Base-by-base conservation (phyloP, 108 stramenopile genomes). In the Parietichytrium sp. region DNA sequence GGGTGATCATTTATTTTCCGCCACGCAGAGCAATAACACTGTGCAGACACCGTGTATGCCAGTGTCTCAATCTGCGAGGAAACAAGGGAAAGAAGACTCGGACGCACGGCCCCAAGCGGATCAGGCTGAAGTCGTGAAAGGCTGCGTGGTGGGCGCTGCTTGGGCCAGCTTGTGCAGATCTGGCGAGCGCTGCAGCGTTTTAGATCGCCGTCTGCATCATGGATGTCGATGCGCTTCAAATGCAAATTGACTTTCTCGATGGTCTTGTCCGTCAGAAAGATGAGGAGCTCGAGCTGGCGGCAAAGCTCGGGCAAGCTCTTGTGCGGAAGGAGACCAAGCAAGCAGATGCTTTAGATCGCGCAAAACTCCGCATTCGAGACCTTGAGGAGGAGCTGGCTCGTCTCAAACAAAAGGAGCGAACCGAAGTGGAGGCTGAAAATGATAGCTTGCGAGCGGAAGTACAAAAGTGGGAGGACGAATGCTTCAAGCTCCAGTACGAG, bases 271-370 rank as follows among this genome's bases (percentile, higher is more conserved):
- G 42, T 6, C 61, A 6, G 23, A 72, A 72, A 45, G 61, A 72
- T 72, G 61, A 72, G 20, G 61, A 72, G 20, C 61, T 72, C 13
- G 61, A 72, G 61, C 61, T 72, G 8, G 61, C 61, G 38, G 61
- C 61, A 6, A 33, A 72, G 25, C 61, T 72, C 42, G 61, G 61
- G 1, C 61, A 72, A 42, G 61, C 61, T 10, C 61, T 72, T 6
- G 61, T 72, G 6, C 33, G 42, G 20, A 72, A 72, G 61, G 61
- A 72, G 25, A 72, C 61, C 6, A 72, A 72, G 20, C 61, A 72
- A 20, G 25, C 20, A 33, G 61, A 31, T 6, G 38, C 36, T 33
- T 42, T 72, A 16, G 61, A 47, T 13, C 61, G 20, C 6, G 29
- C 61, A 6, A 13, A 25, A 23, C n/a, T 42, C 10, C 10, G 42